Base-by-base conservation (phyloP, 2,329 filamentous ascomycete genomes). In the Fusarium sp. region DNA sequence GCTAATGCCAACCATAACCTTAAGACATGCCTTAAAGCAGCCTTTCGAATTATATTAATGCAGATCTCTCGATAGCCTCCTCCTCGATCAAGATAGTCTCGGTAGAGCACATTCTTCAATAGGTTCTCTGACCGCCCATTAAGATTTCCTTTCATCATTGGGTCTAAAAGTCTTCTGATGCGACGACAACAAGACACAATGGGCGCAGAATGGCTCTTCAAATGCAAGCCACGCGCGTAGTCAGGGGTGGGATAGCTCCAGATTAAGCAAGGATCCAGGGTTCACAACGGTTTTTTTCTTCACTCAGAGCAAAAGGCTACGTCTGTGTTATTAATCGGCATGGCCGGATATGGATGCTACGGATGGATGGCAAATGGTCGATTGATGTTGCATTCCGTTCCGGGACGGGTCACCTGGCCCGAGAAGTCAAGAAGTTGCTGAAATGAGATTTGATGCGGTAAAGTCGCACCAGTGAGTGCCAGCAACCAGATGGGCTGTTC, bases 371-470 rank as follows among this genome's bases (percentile, higher is more conserved):
- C 44, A 65, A 60, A 72, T 71, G 51, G 67, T 8, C 22, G 31
- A 26, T 47, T 47, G 47, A 58, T 26, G 70, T 70, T 70, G 54
- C 70, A 39, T 62, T 73, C 33, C 31, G 36, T 22, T 39, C 65
- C 35, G 39, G 33, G 39, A 47, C 38, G 20, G 58, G 71, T 74
- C 71, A 73, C 45, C 68, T 54, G 67, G 57, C 28, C 71, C 62
- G 63, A 66, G 33, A 51, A 38, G 38, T 49, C 12, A 35, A n/a
- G 18, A 42, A 31, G 51, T 47, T 45, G 56, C 28, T 59, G 47
- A 73, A 61, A 74, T 74, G 67, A 74, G 63, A 31, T 55, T 63
- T 74, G 58, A 73, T 74, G 71, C 71, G 26, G 57, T 33, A 60
- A 42, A 58, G 67, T 70, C 66, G 20, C 66, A 70, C 59, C 45